Percentiles rank a stretch among this genome's conserved stretches.
phyloP scores from a whole-genome alignment of 2,329 filamentous ascomycete species.

The Sporothrix mexicana region DNA sequence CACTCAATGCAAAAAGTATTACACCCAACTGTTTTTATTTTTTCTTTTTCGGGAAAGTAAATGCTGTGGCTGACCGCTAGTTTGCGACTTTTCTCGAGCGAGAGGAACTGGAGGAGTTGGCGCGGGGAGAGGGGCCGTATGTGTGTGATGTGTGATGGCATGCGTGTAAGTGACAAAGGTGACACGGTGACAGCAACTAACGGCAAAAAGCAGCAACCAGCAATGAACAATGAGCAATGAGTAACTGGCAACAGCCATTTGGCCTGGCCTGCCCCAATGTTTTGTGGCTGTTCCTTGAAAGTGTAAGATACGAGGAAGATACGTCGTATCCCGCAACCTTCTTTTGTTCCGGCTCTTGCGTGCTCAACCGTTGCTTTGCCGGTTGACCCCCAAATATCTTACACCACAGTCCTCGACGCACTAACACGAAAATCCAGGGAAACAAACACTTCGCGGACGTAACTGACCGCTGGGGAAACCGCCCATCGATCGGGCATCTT shows the following conservation, averaged over 20 bases:
- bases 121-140: conserved; percentile 2
- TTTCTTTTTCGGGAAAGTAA: background rate
- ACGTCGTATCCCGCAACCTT: background rate
- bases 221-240: no score
- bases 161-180: conserved; percentile 28
- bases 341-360: background rate
- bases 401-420: background rate
- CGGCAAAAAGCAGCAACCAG: no score
- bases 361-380: background rate
- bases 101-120: conserved; percentile 7
- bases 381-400: background rate
- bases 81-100: conserved; percentile 26
- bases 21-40: background rate
- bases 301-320: no score
- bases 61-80: conserved; percentile 32
- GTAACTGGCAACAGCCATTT: background rate
- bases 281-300: conserved; percentile 24
- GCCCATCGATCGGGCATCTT: background rate
- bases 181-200: background rate
- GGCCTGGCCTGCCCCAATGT: conserved; percentile 11
- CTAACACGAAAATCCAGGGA: background rate
- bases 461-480: conserved; percentile 9
- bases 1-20: background rate
- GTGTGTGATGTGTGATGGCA: conserved; percentile 17
- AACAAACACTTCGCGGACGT: conserved; percentile 1